Conservation (phyloP, 1,284 basidiomycete genomes). For the Boletus smithii region DNA sequence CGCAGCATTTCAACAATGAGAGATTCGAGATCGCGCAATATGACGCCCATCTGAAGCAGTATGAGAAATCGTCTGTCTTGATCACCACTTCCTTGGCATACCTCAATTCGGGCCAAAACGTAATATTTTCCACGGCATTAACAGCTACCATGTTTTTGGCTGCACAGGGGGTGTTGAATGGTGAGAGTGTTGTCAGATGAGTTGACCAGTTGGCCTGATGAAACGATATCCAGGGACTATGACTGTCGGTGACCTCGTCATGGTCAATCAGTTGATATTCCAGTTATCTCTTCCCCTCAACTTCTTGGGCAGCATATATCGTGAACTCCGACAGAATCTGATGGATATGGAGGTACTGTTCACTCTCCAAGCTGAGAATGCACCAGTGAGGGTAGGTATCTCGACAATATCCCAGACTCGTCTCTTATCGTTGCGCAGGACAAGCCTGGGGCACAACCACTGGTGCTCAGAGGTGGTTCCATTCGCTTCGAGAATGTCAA, state of each 20-base stretch:
- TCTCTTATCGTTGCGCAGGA: constrained; percentile 49
- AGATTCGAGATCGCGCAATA: constrained; percentile 88
- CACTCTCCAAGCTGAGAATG: constrained; percentile 84
- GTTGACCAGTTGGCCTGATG: neutral
- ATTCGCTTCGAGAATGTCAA: constrained; percentile 92
- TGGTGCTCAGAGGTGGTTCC: constrained; percentile 75
- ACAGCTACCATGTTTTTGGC: constrained; percentile 97
- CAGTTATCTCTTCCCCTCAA: constrained; percentile 95
- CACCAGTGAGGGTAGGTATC: constrained; percentile 58
- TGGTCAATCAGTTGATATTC: constrained; percentile 99
- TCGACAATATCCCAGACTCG: neutral
- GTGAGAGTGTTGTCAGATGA: constrained; percentile 36
- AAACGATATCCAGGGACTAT: constrained; percentile 68
- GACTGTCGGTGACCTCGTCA: constrained; percentile 97
- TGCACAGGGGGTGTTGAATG: constrained; percentile 90
- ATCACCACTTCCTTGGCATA: constrained; percentile 93
- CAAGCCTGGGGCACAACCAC: constrained; percentile 61
- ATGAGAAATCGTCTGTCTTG: constrained; percentile 91
- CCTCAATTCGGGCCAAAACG: constrained; percentile 94
- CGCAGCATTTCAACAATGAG: constrained; percentile 96
- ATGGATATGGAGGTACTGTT: constrained; percentile 97
- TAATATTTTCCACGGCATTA: constrained; percentile 91
- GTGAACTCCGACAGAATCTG: constrained; percentile 92
- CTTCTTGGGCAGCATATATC: constrained; percentile 95
- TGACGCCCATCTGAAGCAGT: constrained; percentile 82